These are phyloP conservation scores for Rhodotorula sp. DNA, from an alignment of 1,284 basidiomycete genomes.

Conservation along the genomic window DNA sequence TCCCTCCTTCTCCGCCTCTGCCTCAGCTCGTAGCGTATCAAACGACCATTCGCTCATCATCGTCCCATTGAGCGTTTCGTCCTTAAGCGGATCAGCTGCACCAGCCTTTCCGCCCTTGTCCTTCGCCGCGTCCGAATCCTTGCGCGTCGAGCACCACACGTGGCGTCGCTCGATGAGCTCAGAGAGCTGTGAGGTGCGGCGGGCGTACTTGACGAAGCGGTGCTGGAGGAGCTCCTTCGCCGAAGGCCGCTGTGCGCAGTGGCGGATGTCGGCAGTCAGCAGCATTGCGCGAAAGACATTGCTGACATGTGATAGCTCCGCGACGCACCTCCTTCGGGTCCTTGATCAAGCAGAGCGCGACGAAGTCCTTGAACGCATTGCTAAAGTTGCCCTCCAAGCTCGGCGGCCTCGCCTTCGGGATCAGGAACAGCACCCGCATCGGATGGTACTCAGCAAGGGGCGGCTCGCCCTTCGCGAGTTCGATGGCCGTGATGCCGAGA, in stretches of 20 bases:
- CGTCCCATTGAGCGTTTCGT: conserved; percentile 51
- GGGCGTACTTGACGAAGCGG: conserved; percentile 80
- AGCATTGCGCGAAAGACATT: accelerated
- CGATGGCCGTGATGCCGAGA: conserved; percentile 52
- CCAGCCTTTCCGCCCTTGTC: not conserved
- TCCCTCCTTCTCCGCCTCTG: conserved; percentile 53
- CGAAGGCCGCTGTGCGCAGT: conserved; percentile 66
- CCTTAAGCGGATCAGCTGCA: not conserved
- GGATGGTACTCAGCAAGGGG: conserved; percentile 54
- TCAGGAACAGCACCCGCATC: conserved; percentile 53
- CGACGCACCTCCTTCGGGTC: conserved; percentile 68
- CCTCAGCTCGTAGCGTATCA: conserved; percentile 73
- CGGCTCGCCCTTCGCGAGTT: conserved; percentile 53
- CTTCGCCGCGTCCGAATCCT: conserved; percentile 8
- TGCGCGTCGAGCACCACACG: conserved; percentile 33
- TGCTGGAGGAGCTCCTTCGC: conserved; percentile 90
- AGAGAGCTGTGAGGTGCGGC: conserved; percentile 71
- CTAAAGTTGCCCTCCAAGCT: conserved; percentile 80
- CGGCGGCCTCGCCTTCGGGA: conserved; percentile 72
- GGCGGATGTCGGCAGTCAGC: not conserved
- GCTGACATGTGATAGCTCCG: not conserved
- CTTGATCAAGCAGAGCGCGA: conserved; percentile 86
- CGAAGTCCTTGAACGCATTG: conserved; percentile 86
- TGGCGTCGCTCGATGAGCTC: conserved; percentile 69
- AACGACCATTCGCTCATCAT: conserved; percentile 93